A percentile compares a stretch with the other conserved stretches of the same genome.
These are phyloP conservation scores for Termitomyces sp. DNA, from an alignment of 768 basidiomycete species.

Conservation along the genomic window DNA sequence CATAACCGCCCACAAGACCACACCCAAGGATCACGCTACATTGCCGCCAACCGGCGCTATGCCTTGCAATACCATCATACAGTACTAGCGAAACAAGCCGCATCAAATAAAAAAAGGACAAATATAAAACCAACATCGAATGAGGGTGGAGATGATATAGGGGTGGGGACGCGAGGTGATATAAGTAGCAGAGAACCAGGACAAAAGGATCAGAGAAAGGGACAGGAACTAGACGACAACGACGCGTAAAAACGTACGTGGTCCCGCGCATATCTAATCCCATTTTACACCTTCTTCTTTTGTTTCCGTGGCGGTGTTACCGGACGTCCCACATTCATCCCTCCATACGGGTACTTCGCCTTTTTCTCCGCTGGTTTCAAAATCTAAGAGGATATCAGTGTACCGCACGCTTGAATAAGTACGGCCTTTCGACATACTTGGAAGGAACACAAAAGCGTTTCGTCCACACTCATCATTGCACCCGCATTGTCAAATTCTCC, in stretches of 20 bases:
- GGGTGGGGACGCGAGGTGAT: not conserved
- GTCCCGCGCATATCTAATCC: conserved; percentile 22
- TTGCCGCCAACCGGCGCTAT: not conserved
- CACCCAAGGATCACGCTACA: conserved; percentile 2
- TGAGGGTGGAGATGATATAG: not conserved
- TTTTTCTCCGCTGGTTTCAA: conserved; percentile 99
- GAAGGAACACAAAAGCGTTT: conserved; percentile 96
- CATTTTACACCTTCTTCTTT: conserved; percentile 93
- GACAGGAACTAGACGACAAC: conserved; percentile 12
- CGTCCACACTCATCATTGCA: conserved; percentile 99
- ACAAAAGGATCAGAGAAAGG: conserved; percentile 6
- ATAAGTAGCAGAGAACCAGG: conserved; percentile 13
- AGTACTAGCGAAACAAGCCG: conserved; percentile 15
- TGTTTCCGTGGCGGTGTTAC: conserved; percentile 96
- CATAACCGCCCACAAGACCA: not conserved
- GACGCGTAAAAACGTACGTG: conserved; percentile 14
- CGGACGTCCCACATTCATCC: conserved; percentile 82
- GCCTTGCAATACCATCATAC: conserved; percentile 19
- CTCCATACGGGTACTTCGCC: conserved; percentile 86
- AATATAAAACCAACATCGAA: conserved; percentile 14
- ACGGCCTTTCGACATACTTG: conserved; percentile 54
- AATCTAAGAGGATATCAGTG: conserved; percentile 51
- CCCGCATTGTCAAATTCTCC: conserved; percentile 99
- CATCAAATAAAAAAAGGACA: conserved; percentile 10
- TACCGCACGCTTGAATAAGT: not conserved